Evolutionary conservation across 805 yeast genomes (phyloP), one percentile per base, ranked within the genome.

Genomic region (Metschnikowia dekortorum): DNA sequence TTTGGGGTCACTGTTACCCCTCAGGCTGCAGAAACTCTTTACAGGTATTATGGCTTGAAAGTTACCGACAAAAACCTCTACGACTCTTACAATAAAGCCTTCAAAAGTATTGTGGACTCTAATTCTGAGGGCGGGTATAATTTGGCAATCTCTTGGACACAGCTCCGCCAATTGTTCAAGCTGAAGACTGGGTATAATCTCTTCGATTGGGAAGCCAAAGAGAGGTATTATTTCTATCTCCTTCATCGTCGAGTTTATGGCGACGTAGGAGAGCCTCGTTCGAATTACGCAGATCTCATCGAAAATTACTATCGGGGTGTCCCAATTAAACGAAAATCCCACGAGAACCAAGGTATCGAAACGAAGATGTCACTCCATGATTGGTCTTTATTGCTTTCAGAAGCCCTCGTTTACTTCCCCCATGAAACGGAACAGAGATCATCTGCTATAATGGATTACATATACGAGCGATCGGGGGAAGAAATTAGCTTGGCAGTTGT

Each of bases 171-270:
- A 22, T 51, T 51, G 26, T 52, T 50, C 30, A 42, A 48, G 26
- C 47, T 58, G 8, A 46, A 45, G 11, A 43, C 52, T 7, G 45
- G 47, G 2, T 11, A 46, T 35, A 16, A 37, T 16, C 47, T 57
- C 8, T 43, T 39, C n/a, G 61, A 57, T 26, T 54, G 58, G 58
- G 61, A 57, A 38, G 31, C 52, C 33, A 53, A 47, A 44, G 58
- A 52, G 39, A 50, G 61, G 26, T 57, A 51, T 35, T 37, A 41
- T 16, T 46, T 57, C 16, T 49, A 45, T 38, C 44, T 49, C 34
- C 59, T 56, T 41, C 61, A 57, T 35, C 50, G 53, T 6, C 44
- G 49, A 10, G 51, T 50, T 14, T 57, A 52, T 31, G 61, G 61
- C 14, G 42, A 40, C 8, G 32, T 36, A 13, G 61, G 59, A 2